Base-by-base conservation (phyloP, 139 green algal genomes). In the Micromonas pusilla region DNA sequence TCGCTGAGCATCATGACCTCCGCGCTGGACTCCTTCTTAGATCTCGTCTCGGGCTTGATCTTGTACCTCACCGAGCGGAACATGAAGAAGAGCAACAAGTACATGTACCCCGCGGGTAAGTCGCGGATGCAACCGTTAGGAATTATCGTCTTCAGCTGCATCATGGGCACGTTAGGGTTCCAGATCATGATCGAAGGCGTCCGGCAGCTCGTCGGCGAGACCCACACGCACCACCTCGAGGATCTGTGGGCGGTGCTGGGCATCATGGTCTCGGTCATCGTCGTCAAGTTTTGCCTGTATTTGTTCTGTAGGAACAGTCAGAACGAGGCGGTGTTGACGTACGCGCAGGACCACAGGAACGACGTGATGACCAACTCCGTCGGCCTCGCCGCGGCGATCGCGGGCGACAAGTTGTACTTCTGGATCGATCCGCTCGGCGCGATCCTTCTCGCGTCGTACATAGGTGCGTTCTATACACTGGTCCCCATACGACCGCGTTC, bases 291-390 rank as follows among this genome's bases (percentile, higher is more conserved):
- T 2, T 53, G 19, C 30, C 70, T 87, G 30, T 87, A 71, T 3
- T 36, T 87, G 31, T 85, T 79, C 79, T 87, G 83, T 39, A 80
- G 82, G 3, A 78, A 73, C 34, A 79, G 64, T 53, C 26, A 67
- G 26, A 65, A 19, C 19, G 23, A 19, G 21, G 77, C 81, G 3
- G 85, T 91, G 6, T 20, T 70, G 9, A 80, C 86, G 21, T 88
- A 89, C 54, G 86, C 85, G 0, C 70, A 87, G 37, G 87, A 91
- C 70, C 87, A 91, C 80, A 77, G 89, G 26, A 89, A 89, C 63
- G 87, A 91, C 53, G 85, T 90, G 31, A 34, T 90, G 23, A 88
- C 84, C n/a, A 91, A 91, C 53, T 30, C 73, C 4, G 37, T 90
- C 1, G 85, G 82, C 3, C 77, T 89, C 21, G 70, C 72, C 16